phyloP scores from a whole-genome alignment of 495 filamentous ascomycete species.

The Aspergillus conjunctus region DNA sequence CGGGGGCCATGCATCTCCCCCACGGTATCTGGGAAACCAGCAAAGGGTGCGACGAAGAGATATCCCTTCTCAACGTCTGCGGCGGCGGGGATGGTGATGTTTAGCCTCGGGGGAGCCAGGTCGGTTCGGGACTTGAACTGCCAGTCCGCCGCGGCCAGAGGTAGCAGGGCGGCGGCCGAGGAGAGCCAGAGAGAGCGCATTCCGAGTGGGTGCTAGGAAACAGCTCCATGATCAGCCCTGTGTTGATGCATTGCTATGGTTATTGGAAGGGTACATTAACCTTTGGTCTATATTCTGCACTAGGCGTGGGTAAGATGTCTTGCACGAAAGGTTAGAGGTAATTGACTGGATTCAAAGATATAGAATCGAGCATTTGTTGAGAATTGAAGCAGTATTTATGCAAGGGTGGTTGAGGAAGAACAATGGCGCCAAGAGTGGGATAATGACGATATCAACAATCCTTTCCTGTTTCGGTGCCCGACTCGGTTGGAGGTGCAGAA shows the following conservation, averaged over 20 bases:
- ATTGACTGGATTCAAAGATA: background rate
- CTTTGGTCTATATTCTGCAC: slow-evolving; percentile 36
- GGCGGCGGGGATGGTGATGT: slow-evolving; percentile 57
- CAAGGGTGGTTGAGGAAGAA: background rate
- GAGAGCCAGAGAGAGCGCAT: slow-evolving; percentile 25
- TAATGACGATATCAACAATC: slow-evolving; percentile 17
- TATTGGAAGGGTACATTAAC: slow-evolving; percentile 58
- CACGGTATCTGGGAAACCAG: slow-evolving; percentile 46
- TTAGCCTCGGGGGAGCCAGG: slow-evolving; percentile 56
- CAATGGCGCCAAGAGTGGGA: slow-evolving; percentile 7
- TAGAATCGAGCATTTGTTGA: slow-evolving; percentile 8
- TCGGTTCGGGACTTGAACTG: slow-evolving; percentile 58
- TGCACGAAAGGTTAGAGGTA: background rate
- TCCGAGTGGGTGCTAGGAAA: slow-evolving; percentile 19
- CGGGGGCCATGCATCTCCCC: slow-evolving; percentile 50
- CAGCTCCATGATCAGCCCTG: slow-evolving; percentile 45
- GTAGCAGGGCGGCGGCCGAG: slow-evolving; percentile 23
- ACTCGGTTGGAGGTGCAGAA: background rate
- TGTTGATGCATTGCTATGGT: slow-evolving; percentile 33
- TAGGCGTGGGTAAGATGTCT: slow-evolving; percentile 1
- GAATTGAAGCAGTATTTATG: slow-evolving; percentile 27
- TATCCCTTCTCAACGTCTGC: slow-evolving; percentile 52
- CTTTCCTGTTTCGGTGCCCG: slow-evolving; percentile 13
- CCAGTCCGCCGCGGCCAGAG: slow-evolving; percentile 51
- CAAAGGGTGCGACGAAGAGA: slow-evolving; percentile 57